These are phyloP conservation scores for Grigorovia yakushimaensis DNA, from an alignment of 805 yeast species.

Conservation along the genomic window DNA sequence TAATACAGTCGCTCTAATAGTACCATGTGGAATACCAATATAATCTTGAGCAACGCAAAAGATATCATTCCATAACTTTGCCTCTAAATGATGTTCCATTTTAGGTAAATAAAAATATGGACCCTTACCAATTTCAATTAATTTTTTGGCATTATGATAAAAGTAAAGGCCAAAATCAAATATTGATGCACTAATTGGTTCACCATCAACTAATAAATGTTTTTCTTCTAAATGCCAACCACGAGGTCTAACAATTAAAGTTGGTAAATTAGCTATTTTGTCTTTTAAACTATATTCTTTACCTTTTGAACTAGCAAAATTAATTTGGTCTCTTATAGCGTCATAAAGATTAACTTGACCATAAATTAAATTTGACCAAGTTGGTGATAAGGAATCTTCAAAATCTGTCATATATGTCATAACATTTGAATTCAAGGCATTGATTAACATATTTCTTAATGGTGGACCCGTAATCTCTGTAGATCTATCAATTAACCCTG, in stretches of 20 bases:
- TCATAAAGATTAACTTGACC: conserved; percentile 76
- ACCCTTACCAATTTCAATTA: conserved; percentile 57
- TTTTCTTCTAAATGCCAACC: conserved; percentile 80
- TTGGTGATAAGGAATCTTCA: conserved; percentile 78
- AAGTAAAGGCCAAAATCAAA: conserved; percentile 74
- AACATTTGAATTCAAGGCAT: conserved; percentile 69
- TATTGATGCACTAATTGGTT: conserved; percentile 68
- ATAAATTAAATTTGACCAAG: conserved; percentile 70
- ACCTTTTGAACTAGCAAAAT: conserved; percentile 33
- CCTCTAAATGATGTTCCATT: conserved; percentile 81
- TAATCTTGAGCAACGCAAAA: conserved; percentile 69
- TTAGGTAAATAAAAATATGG: conserved; percentile 79
- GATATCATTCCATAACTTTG: conserved; percentile 74
- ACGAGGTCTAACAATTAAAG: conserved; percentile 76
- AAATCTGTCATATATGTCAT: conserved; percentile 82
- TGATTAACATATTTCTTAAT: conserved; percentile 73
- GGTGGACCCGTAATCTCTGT: conserved; percentile 84
- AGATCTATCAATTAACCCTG: conserved; percentile 64
- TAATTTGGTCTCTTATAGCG: conserved; percentile 60
- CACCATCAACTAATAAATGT: conserved; percentile 62
- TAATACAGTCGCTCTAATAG: conserved; percentile 70
- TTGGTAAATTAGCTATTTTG: conserved; percentile 40
- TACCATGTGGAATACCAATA: conserved; percentile 59
- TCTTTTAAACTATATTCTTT: conserved; percentile 44
- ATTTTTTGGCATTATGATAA: conserved; percentile 59